Conservation (phyloP, 495 filamentous ascomycete species). For the Neurospora hispaniola region DNA sequence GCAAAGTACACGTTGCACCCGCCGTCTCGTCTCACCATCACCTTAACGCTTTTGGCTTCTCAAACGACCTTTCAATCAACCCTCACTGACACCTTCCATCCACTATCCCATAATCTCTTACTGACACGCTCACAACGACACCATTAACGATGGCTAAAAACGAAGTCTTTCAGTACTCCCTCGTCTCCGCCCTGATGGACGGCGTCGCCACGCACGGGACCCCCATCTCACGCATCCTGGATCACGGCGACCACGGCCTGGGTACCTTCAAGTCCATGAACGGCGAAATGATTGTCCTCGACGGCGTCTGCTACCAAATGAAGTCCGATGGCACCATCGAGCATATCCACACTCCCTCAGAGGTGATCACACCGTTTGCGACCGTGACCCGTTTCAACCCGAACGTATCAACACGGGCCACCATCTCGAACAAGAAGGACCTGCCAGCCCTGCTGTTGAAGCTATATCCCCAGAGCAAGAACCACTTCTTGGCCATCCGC, state of each 20-base stretch:
- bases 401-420: slow-evolving; percentile 10
- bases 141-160: slow-evolving; percentile 20
- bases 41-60: background rate
- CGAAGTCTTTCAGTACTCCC: slow-evolving; percentile 42
- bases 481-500: slow-evolving; percentile 30
- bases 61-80: background rate
- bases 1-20: no score
- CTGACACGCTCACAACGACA: background rate
- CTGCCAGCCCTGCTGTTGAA: slow-evolving; percentile 23
- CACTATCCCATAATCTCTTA: background rate
- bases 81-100: background rate
- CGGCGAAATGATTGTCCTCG: slow-evolving; percentile 44
- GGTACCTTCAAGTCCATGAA: slow-evolving; percentile 40
- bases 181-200: slow-evolving; percentile 42
- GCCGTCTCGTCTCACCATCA: no score
- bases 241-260: slow-evolving; percentile 39
- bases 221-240: slow-evolving; percentile 24
- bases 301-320: slow-evolving; percentile 38
- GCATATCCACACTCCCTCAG: slow-evolving; percentile 11
- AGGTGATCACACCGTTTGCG: slow-evolving; percentile 31
- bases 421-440: slow-evolving; percentile 23
- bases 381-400: slow-evolving; percentile 31
- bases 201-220: slow-evolving; percentile 35
- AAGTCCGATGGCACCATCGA: slow-evolving; percentile 27
- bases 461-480: slow-evolving; percentile 27